Conservation (phyloP, 352 stramenopile genomes). For the Pilasporangium apinafurcum region DNA sequence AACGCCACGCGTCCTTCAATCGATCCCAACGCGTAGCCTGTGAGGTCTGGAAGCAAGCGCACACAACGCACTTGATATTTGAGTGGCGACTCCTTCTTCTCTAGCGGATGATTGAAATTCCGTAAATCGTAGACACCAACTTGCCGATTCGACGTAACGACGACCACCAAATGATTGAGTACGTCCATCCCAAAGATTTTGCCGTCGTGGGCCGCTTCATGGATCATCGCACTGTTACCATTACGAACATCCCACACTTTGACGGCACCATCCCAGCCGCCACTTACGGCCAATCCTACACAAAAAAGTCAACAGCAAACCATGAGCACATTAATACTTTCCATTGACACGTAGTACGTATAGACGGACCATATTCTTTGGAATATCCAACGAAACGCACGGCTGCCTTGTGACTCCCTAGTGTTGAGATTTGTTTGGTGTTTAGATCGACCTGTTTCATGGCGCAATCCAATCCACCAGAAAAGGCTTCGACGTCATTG, state of each 20-base stretch:
- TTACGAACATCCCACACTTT: slow-evolving; percentile 68
- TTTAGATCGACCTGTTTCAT: slow-evolving; percentile 51
- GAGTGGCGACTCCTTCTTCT: slow-evolving; percentile 71
- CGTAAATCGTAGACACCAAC: slow-evolving; percentile 82
- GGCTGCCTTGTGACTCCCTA: slow-evolving; percentile 44
- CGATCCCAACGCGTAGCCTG: slow-evolving; percentile 89
- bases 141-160: slow-evolving; percentile 43
- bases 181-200: slow-evolving; percentile 75
- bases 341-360: background rate
- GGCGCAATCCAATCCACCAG: slow-evolving; percentile 61
- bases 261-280: slow-evolving; percentile 60
- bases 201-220: slow-evolving; percentile 27
- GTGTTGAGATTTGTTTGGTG: slow-evolving; percentile 18
- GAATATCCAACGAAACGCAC: slow-evolving; percentile 59
- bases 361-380: slow-evolving; percentile 22
- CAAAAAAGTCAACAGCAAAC: background rate
- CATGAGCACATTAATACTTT: background rate
- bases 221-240: slow-evolving; percentile 35
- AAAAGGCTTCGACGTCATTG: slow-evolving; percentile 59
- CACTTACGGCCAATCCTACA: slow-evolving; percentile 40
- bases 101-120: slow-evolving; percentile 52
- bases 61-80: slow-evolving; percentile 92
- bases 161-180: slow-evolving; percentile 46
- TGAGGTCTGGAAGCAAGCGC: slow-evolving; percentile 56
- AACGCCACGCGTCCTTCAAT: slow-evolving; percentile 96